Evolutionary conservation across 306 rosid species (phyloP).

Genomic region (Trifolium dubium): DNA sequence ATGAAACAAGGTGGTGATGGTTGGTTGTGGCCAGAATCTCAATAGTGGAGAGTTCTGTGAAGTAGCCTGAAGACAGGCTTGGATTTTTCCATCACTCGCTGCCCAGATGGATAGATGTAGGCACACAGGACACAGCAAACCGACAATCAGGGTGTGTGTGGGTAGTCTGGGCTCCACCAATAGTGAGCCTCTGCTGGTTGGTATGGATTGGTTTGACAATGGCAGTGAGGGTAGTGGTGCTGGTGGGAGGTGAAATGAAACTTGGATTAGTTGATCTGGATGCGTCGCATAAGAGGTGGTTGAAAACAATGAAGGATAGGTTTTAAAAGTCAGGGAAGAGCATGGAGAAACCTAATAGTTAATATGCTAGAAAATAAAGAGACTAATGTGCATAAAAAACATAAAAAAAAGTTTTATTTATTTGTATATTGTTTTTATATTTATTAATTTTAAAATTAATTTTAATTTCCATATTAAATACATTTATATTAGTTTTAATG

Average conservation of each 20-base stretch:
- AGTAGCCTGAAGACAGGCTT: neutral
- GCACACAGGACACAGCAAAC: neutral
- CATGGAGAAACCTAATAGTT: constrained; percentile 3
- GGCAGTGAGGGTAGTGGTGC: constrained; percentile 6
- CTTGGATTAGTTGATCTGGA: neutral
- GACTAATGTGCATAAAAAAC: neutral
- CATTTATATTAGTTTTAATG: neutral
- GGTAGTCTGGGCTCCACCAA: neutral
- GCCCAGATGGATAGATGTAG: neutral
- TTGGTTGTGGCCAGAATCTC: constrained; percentile 20
- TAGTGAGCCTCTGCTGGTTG: neutral
- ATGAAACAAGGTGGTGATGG: neutral
- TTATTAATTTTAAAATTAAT: neutral
- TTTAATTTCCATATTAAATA: neutral
- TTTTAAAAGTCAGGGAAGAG: constrained; percentile 1
- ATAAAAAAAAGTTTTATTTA: neutral
- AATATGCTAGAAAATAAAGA: constrained; percentile 16
- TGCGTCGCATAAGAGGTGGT: neutral
- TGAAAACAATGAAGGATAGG: constrained; percentile 17
- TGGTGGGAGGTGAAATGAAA: constrained; percentile 13
- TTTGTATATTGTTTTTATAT: neutral
- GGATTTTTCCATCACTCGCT: neutral
- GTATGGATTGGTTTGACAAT: neutral
- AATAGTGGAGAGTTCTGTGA: neutral
- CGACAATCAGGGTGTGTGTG: neutral